A percentile compares a stretch with the other conserved stretches of the same genome.
These are phyloP conservation scores for Triticum timopheevii DNA, from an alignment of 176 grass and related monocot genomes.

Conservation along the genomic window DNA sequence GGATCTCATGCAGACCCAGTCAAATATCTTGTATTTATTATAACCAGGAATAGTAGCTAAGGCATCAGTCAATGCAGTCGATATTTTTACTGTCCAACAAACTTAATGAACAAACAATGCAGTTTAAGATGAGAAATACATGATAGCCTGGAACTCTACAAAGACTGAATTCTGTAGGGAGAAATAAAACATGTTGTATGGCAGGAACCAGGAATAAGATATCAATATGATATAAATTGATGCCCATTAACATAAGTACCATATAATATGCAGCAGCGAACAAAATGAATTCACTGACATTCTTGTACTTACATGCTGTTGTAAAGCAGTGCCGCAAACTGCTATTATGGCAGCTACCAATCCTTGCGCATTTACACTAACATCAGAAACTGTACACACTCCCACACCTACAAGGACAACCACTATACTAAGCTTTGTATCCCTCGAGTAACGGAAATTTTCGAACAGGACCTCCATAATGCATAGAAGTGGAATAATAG, in stretches of 20 bases:
- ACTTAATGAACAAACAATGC: neutral
- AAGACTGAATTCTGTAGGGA: neutral
- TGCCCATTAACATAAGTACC: neutral
- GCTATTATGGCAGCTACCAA: slow-evolving; percentile 41
- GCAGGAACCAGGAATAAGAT: neutral
- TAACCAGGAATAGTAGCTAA: neutral
- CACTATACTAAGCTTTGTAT: slow-evolving; percentile 59
- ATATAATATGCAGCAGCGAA: neutral
- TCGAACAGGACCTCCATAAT: slow-evolving; percentile 51
- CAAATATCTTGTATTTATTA: neutral
- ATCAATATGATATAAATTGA: neutral
- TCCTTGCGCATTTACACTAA: slow-evolving; percentile 51
- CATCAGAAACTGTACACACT: slow-evolving; percentile 62
- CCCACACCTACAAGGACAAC: slow-evolving; percentile 56
- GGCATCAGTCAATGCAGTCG: neutral
- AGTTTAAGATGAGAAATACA: slow-evolving; percentile 5
- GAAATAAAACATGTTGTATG: neutral
- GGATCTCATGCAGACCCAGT: neutral
- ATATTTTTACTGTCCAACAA: neutral
- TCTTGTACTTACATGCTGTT: slow-evolving; percentile 52
- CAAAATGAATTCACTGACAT: neutral
- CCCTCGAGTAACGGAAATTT: slow-evolving; percentile 53
- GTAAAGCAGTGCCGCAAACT: slow-evolving; percentile 56
- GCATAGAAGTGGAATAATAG: slow-evolving; percentile 52
- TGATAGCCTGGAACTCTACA: neutral